Percentiles rank a stretch among this genome's conserved stretches.
phyloP scores from a whole-genome alignment of 768 basidiomycete species.

The Asterophora parasitica region DNA sequence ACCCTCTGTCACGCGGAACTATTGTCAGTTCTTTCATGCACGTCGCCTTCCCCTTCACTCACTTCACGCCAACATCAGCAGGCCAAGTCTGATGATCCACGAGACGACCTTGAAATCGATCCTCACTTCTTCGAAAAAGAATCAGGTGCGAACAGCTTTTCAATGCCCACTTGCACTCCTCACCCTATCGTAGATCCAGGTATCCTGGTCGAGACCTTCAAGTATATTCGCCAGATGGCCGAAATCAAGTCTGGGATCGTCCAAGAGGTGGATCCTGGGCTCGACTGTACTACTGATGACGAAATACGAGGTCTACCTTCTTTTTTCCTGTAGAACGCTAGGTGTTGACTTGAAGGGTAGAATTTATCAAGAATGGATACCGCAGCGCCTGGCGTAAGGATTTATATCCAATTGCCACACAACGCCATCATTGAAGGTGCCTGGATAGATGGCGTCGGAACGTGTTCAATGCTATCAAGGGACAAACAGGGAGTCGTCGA shows the following conservation, averaged over 20 bases:
- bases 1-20: conserved; percentile 44
- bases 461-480: conserved; percentile 50
- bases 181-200: conserved; percentile 8
- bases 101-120: conserved; percentile 32
- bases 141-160: conserved; percentile 25
- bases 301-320: conserved; percentile 25
- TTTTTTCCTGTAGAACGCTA: background rate
- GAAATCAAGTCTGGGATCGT: conserved; percentile 17
- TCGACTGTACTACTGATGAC: conserved; percentile 25
- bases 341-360: conserved; percentile 5
- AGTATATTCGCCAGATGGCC: conserved; percentile 16
- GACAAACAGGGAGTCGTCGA: conserved; percentile 51
- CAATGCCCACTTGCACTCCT: background rate
- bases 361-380: conserved; percentile 16
- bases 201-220: conserved; percentile 16
- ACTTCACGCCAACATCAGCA: conserved; percentile 18
- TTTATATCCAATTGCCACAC: background rate
- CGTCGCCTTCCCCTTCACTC: background rate
- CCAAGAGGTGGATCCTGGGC: conserved; percentile 25
- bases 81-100: conserved; percentile 27
- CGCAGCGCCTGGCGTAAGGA: conserved; percentile 11
- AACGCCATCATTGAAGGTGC: background rate
- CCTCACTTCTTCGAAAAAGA: conserved; percentile 39
- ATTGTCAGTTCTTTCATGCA: conserved; percentile 30
- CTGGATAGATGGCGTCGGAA: conserved; percentile 39